Base-by-base conservation (phyloP, 1,284 basidiomycete genomes). In the Boletus holoroseus region DNA sequence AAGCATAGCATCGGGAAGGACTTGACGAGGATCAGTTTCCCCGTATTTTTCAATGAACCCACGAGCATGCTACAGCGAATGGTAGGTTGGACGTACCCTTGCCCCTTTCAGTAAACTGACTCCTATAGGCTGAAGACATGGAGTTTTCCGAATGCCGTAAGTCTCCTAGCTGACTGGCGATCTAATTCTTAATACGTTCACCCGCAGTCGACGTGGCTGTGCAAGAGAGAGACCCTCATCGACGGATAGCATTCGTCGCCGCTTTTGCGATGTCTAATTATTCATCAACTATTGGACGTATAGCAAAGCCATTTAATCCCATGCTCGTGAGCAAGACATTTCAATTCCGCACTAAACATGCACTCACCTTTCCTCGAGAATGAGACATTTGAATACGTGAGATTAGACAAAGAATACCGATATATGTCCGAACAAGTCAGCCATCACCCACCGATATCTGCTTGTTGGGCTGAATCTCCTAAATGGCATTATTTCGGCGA, bases 231-330 rank as follows among this genome's bases (percentile, higher is more conserved):
- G 91, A 96, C 62, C 83, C 91, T 6, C 78, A 88, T 42, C 82
- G 84, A 51, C 83, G 95, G 7, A 83, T 97, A 51, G 94, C 93
- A 0, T 99, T 87, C 63, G 93, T 99, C 3, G 93, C 90, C 11
- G 95, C 93, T 0, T 99, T 98, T 69, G 95, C 94, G 2, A 96
- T 96, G 91, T 92, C 89, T 36, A 98, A 98, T 72, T 98, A 99
- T 72, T 93, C 91, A 11, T 94, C 91, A 26, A 98, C 95, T 0
- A 92, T 96, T 58, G 91, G 91, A 3, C 81, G 93, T 34, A 94
- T 96, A 54, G 92, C 92, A n/a, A 94, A 95, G 69, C 93, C 92
- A 0, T 94, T 94, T 72, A 94, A 95, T 65, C 90, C 90, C 4
- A 91, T 92, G 86, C 79, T 92, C 49, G 87, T 88, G 55, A 51